A percentile compares a stretch with the other conserved stretches of the same genome.
Evolutionary conservation across 2,329 filamentous ascomycete species (phyloP).

Genomic region (Talaromyces amestolkiae): DNA sequence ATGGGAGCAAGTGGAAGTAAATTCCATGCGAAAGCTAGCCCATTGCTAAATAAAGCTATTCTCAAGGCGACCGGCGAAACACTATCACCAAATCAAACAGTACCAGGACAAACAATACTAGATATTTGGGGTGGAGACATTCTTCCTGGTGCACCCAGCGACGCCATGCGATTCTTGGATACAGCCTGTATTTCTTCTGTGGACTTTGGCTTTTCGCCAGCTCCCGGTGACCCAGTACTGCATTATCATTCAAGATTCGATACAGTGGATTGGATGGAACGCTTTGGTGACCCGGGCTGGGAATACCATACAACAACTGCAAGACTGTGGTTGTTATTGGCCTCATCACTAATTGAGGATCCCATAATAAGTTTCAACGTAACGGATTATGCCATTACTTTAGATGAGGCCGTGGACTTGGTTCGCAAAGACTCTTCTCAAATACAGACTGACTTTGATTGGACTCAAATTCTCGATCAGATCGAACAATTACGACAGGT

Average conservation of each 20-base stretch:
- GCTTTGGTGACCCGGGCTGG: slow-evolving; percentile 61
- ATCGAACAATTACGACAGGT: background rate
- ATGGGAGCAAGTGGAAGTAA: slow-evolving; percentile 3
- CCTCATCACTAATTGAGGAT: slow-evolving; percentile 56
- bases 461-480: background rate
- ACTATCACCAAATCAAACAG: slow-evolving; percentile 60
- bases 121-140: slow-evolving; percentile 61
- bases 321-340: slow-evolving; percentile 59
- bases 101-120: slow-evolving; percentile 59
- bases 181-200: slow-evolving; percentile 60
- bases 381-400: slow-evolving; percentile 21
- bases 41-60: slow-evolving; percentile 6
- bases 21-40: slow-evolving; percentile 16
- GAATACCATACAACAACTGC: slow-evolving; percentile 58
- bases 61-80: background rate
- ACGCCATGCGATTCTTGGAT: slow-evolving; percentile 63
- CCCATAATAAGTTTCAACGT: slow-evolving; percentile 59
- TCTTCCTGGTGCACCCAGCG: slow-evolving; percentile 62
- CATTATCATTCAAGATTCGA: slow-evolving; percentile 76
- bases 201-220: slow-evolving; percentile 55
- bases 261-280: slow-evolving; percentile 71
- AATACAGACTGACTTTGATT: background rate
- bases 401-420: background rate
- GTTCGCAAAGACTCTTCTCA: background rate
- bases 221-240: slow-evolving; percentile 47